Evolutionary conservation across 2,329 filamentous ascomycete species (phyloP).

Genomic region (Fusarium sp.): DNA sequence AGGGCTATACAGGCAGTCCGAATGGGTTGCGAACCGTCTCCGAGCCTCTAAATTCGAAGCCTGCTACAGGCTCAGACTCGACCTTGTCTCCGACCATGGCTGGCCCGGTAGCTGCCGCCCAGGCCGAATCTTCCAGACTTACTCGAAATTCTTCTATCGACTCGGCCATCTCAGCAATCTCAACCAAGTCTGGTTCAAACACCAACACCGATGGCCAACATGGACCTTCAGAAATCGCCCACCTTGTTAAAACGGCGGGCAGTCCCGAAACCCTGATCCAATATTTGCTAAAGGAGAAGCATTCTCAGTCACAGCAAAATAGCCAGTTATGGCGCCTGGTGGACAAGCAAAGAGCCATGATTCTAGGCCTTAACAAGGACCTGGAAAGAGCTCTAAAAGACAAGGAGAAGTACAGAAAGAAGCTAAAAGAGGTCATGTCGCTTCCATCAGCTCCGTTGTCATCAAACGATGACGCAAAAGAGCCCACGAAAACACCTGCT

Average conservation of each 20-base stretch:
- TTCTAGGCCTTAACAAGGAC: slow-evolving; percentile 93
- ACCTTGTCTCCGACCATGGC: slow-evolving; percentile 59
- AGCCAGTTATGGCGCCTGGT: slow-evolving; percentile 93
- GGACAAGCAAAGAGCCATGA: slow-evolving; percentile 95
- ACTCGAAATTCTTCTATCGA: slow-evolving; percentile 90
- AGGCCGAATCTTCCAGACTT: slow-evolving; percentile 53
- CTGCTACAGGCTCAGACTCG: slow-evolving; percentile 54
- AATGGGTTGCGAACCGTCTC: slow-evolving; percentile 63
- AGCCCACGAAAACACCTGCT: slow-evolving; percentile 14
- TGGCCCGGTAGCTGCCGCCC: slow-evolving; percentile 56
- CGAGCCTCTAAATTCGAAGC: slow-evolving; percentile 58
- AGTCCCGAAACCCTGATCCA: slow-evolving; percentile 90
- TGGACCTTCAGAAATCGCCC: slow-evolving; percentile 79
- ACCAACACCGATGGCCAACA: slow-evolving; percentile 67
- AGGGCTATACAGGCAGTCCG: slow-evolving; percentile 49
- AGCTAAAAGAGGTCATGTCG: slow-evolving; percentile 79
- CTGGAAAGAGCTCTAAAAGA: slow-evolving; percentile 91
- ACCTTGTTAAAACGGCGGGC: slow-evolving; percentile 84
- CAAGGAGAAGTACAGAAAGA: slow-evolving; percentile 92
- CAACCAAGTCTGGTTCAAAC: slow-evolving; percentile 66
- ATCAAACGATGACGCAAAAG: slow-evolving; percentile 33
- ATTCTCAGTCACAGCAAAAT: slow-evolving; percentile 88
- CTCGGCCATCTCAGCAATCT: slow-evolving; percentile 86
- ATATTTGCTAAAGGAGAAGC: slow-evolving; percentile 90
- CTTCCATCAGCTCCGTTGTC: slow-evolving; percentile 50